Percentiles rank a stretch among this genome's conserved stretches.
phyloP scores from a whole-genome alignment of 108 stramenopile species.

The Cyclostephanos invisitatus region DNA sequence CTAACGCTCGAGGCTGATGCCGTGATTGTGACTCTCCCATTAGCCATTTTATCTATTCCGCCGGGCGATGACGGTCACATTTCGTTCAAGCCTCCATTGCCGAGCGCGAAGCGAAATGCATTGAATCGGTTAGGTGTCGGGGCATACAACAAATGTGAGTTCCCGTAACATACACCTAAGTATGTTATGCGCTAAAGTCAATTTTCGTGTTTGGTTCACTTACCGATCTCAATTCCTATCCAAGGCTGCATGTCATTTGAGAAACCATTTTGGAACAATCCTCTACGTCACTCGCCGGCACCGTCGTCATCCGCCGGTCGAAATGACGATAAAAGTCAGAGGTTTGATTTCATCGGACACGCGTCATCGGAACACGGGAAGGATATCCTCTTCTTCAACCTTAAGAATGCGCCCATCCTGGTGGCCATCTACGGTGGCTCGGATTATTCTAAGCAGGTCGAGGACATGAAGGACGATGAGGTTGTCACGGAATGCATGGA shows the following conservation, averaged over 20 bases:
- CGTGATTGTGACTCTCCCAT: conserved; percentile 83
- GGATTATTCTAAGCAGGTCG: conserved; percentile 65
- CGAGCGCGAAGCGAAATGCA: conserved; percentile 67
- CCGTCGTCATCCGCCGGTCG: not conserved
- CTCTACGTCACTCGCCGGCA: conserved; percentile 23
- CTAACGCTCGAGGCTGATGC: conserved; percentile 78
- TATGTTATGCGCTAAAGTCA: too few species aligned
- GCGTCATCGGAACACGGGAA: conserved; percentile 56
- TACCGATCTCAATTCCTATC: too few species aligned
- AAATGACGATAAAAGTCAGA: conserved; percentile 31
- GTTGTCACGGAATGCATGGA: conserved; percentile 69
- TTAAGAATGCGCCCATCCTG: conserved; percentile 64
- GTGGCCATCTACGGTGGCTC: conserved; percentile 80
- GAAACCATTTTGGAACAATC: conserved; percentile 66
- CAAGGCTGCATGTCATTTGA: conserved; percentile 68
- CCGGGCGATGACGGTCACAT: conserved; percentile 53
- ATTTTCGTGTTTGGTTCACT: not conserved
- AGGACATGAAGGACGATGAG: conserved; percentile 61
- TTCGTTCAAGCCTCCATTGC: conserved; percentile 75
- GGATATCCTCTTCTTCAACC: conserved; percentile 61
- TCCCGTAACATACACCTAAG: too few species aligned
- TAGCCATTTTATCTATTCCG: conserved; percentile 82
- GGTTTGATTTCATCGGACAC: conserved; percentile 74
- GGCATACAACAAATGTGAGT: conserved; percentile 73
- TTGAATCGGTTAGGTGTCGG: conserved; percentile 83